Conservation (phyloP, 2,329 filamentous ascomycete genomes). For the Colletotrichum siamense region DNA sequence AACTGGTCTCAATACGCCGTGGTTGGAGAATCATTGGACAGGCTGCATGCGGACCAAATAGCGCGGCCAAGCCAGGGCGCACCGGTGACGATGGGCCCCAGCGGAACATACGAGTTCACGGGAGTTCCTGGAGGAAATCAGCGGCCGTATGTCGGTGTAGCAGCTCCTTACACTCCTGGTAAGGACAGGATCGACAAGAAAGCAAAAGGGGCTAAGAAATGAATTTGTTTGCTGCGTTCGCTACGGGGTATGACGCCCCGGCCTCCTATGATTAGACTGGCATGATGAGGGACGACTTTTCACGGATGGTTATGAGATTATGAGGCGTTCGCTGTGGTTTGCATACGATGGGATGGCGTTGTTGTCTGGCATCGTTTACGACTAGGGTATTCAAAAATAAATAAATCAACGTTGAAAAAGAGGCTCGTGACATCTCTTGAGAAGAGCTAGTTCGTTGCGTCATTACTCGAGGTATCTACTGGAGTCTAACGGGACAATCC, state of each 20-base stretch:
- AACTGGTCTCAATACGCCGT: constrained; percentile 96
- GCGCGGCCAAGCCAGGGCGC: constrained; percentile 63
- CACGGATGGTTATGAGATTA: constrained; percentile 6
- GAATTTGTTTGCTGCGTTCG: not conserved
- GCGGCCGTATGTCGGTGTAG: constrained; percentile 55
- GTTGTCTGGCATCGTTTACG: not conserved
- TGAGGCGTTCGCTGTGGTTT: not conserved
- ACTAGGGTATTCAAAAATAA: not conserved
- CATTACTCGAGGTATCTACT: constrained; percentile 23
- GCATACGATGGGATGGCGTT: not conserved
- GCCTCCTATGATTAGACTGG: not conserved
- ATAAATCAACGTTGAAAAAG: not conserved
- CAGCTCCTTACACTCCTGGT: constrained; percentile 60
- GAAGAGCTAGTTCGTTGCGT: constrained; percentile 15
- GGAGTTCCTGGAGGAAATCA: constrained; percentile 43
- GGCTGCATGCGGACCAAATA: constrained; percentile 81
- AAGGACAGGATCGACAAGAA: constrained; percentile 53
- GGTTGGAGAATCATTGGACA: constrained; percentile 84
- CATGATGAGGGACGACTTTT: not conserved
- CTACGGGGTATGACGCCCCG: not conserved
- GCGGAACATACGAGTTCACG: constrained; percentile 58
- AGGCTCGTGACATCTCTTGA: not conserved
- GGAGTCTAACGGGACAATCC: constrained; percentile 17
- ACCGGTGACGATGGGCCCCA: constrained; percentile 49
- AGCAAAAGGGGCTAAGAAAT: constrained; percentile 35